These are phyloP conservation scores for Lepiota subincarnata DNA, from an alignment of 768 basidiomycete species.

Conservation along the genomic window DNA sequence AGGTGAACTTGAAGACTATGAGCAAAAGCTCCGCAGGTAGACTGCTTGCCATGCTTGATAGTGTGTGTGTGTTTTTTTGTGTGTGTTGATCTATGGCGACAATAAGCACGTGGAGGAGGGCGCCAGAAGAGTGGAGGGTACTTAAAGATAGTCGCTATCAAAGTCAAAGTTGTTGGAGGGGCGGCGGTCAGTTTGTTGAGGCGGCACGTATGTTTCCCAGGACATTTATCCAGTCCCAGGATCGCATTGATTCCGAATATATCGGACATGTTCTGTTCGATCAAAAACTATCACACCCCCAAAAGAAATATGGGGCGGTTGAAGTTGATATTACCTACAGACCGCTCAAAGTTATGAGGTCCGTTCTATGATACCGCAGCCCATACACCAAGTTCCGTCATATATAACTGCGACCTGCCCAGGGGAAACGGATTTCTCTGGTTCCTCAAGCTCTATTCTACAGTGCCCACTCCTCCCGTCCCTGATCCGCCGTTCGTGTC, in stretches of 20 bases:
- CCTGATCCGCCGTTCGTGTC: slow-evolving; percentile 18
- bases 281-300: background rate
- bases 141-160: background rate
- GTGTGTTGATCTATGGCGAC: background rate
- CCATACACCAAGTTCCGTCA: slow-evolving; percentile 74
- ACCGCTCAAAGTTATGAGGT: slow-evolving; percentile 9
- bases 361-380: slow-evolving; percentile 64
- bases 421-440: slow-evolving; percentile 64
- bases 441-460: slow-evolving; percentile 48
- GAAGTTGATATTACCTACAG: background rate
- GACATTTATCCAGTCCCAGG: slow-evolving; percentile 8
- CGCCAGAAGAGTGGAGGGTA: background rate
- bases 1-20: slow-evolving; percentile 11
- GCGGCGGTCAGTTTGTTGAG: background rate
- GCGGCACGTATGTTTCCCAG: slow-evolving; percentile 6
- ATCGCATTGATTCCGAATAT: slow-evolving; percentile 7
- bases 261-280: background rate
- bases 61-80: too few relatives aligned
- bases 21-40: slow-evolving; percentile 11
- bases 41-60: background rate
- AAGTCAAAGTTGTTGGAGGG: background rate
- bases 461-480: slow-evolving; percentile 24
- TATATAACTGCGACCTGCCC: slow-evolving; percentile 83
- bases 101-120: background rate
- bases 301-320: background rate